Conservation (phyloP, 2,329 filamentous ascomycete genomes). For the Dendryphion nanum region DNA sequence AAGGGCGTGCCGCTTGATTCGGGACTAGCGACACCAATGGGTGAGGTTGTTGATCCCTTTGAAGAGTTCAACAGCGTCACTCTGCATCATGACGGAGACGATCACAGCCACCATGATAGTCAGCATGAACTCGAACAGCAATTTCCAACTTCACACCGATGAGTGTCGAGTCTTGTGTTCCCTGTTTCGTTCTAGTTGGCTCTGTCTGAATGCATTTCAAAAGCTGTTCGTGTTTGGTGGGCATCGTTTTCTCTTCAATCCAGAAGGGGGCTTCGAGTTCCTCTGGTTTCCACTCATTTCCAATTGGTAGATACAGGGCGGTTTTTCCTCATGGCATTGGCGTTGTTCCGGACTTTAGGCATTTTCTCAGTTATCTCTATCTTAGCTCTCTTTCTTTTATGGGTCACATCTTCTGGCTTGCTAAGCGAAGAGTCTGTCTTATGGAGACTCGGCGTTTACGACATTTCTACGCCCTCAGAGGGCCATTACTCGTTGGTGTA, state of each 20-base stretch:
- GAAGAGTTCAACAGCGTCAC: conserved; percentile 99
- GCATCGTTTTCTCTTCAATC: conserved; percentile 2
- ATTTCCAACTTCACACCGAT: conserved; percentile 22
- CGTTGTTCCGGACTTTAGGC: conserved; percentile 7
- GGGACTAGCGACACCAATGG: conserved; percentile 79
- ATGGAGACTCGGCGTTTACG: too few relatives aligned
- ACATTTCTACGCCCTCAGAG: too few relatives aligned
- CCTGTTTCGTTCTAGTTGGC: conserved; percentile 9
- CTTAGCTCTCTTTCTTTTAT: too few relatives aligned
- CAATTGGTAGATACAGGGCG: conserved; percentile 14
- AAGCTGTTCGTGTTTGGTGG: conserved; percentile 2
- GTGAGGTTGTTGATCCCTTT: conserved; percentile 83
- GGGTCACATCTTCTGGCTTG: too few relatives aligned
- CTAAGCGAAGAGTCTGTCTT: too few relatives aligned
- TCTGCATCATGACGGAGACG: conserved; percentile 91
- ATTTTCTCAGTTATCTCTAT: conserved; percentile 6
- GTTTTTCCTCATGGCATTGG: conserved; percentile 12
- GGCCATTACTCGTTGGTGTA: too few relatives aligned
- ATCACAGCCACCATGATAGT: conserved; percentile 47
- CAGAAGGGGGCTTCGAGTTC: conserved; percentile 20
- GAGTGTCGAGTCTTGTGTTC: conserved; percentile 11
- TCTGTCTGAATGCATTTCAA: not conserved
- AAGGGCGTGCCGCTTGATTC: conserved; percentile 87
- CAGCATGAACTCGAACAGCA: conserved; percentile 20
- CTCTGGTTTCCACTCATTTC: conserved; percentile 33